These are phyloP conservation scores for Macroventuria anomochaeta DNA, from an alignment of 2,329 filamentous ascomycete species.

Conservation along the genomic window DNA sequence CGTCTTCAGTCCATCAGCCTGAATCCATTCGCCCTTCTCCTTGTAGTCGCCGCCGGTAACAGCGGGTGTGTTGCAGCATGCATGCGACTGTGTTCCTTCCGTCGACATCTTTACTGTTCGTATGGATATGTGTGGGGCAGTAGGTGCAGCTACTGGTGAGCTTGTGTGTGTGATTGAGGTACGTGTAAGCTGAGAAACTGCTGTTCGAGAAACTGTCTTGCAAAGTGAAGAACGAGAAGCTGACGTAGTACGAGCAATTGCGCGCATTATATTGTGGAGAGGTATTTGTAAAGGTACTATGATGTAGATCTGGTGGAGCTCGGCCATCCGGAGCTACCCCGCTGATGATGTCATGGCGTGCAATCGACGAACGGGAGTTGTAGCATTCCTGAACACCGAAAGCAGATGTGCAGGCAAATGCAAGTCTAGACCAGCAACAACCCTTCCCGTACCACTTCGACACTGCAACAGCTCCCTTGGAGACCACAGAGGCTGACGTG, in stretches of 20 bases:
- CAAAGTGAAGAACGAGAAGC: slow-evolving; percentile 14
- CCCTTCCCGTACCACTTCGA: no score
- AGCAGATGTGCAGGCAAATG: neutral
- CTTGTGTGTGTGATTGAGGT: slow-evolving; percentile 8
- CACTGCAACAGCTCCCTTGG: no score
- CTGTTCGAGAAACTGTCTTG: slow-evolving; percentile 4
- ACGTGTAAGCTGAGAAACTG: neutral
- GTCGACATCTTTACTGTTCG: slow-evolving; percentile 40
- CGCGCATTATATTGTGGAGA: slow-evolving; percentile 22
- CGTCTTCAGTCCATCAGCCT: slow-evolving; percentile 67
- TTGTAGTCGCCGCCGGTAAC: slow-evolving; percentile 59
- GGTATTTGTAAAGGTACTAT: slow-evolving; percentile 25
- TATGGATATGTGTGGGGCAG: neutral
- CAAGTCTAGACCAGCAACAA: no score
- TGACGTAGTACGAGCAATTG: slow-evolving; percentile 18
- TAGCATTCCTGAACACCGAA: neutral
- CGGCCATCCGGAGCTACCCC: slow-evolving; percentile 22
- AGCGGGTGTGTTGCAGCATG: slow-evolving; percentile 58
- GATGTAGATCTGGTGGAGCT: slow-evolving; percentile 16
- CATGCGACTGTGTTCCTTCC: slow-evolving; percentile 46
- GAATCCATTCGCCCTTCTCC: slow-evolving; percentile 65
- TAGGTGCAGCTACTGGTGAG: slow-evolving; percentile 12
- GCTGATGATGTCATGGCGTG: slow-evolving; percentile 26
- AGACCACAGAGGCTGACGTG: neutral
- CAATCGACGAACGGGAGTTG: neutral